phyloP scores from a whole-genome alignment of 345 rosid species.

The Noccaea bulbosa region DNA sequence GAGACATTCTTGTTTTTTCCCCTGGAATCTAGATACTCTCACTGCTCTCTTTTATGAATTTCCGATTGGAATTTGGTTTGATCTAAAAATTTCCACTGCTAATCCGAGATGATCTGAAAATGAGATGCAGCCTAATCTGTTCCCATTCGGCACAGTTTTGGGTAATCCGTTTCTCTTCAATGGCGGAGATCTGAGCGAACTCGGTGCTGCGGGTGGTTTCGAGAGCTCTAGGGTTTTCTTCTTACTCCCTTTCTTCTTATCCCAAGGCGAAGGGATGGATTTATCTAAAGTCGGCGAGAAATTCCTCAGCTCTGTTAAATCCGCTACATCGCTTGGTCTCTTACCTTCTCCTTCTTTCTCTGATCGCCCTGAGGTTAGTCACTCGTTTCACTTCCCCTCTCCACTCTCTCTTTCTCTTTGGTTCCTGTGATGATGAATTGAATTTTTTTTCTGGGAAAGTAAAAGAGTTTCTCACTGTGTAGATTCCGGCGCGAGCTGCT shows the following conservation, averaged over 20 bases:
- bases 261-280: constrained; percentile 90
- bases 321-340: constrained; percentile 90
- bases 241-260: constrained; percentile 75
- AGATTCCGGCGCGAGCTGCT: constrained; percentile 97
- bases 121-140: constrained; percentile 85
- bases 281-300: constrained; percentile 92
- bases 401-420: background rate
- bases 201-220: constrained; percentile 54
- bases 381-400: background rate
- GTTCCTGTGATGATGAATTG: background rate
- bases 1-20: too few species aligned
- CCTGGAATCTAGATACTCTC: too few species aligned
- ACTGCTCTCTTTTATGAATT: background rate
- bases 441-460: background rate
- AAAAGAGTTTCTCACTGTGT: constrained; percentile 8
- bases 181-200: constrained; percentile 64
- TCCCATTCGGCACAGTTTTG: constrained; percentile 65
- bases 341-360: constrained; percentile 62
- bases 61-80: background rate
- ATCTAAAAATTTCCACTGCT: background rate
- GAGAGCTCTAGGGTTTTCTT: constrained; percentile 87
- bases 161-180: constrained; percentile 67
- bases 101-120: constrained; percentile 15
- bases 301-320: constrained; percentile 87
- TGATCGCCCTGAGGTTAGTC: constrained; percentile 86